Base-by-base conservation (phyloP, 306 rosid species). In the Prunus mongolica region DNA sequence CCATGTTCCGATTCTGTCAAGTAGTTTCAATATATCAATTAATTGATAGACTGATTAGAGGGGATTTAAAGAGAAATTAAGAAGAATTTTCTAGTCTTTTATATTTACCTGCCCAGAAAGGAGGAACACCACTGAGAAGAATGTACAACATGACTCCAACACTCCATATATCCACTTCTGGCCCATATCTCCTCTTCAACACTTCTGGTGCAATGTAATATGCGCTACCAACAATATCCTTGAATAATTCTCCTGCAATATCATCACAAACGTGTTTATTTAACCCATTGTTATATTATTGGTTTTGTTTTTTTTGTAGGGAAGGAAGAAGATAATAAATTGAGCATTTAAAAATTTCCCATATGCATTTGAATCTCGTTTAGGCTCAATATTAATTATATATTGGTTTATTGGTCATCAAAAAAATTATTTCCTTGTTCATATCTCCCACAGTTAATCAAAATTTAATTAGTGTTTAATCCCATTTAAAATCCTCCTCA, bases 141-240 rank as follows among this genome's bases (percentile, higher is more conserved):
- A 95, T 95, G 69, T 90, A 95, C 6, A 95, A 65, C 97, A 95
- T 95, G 66, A 92, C 99, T 3, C 99, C 99, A 79, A 95, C 87
- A 71, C 99, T 95, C 99, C 99, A 95, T 22, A 95, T 95, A 41
- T 95, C 99, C 38, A 87, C 96, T 91, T 95, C 99, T 38, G 97
- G 97, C 2, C 99, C 97, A 62, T 95, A 95, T 82, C 80, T 90
- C 73, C 96, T 88, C 86, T 81, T 95, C 86, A 95, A 88, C 19
- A 95, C 99, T 80, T 95, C 99, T 5, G 99, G 99, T 51, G 99
- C 99, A 71, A 95, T 95, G 84, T 95, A 95, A 73, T 92, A 90
- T 44, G 99, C 97, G 65, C 97, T 95, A 0, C 99, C 99, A 69
- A 95, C 97, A 72, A 95, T 83, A 76, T 92, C 97, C 80, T 89